Base-by-base conservation (phyloP, 2,329 filamentous ascomycete genomes). In the Geoglossum cookeanum region DNA sequence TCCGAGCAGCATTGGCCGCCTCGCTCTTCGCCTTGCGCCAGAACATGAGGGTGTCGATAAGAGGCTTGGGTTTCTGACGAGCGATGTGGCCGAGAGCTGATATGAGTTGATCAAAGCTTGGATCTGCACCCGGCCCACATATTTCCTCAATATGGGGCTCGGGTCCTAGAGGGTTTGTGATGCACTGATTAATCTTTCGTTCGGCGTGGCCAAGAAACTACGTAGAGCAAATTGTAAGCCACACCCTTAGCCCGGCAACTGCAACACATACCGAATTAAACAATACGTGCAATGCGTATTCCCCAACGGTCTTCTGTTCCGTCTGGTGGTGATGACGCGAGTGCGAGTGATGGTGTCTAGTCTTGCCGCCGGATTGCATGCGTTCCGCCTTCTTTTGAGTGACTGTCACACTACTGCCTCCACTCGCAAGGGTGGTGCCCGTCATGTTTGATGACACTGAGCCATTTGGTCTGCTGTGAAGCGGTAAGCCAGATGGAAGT, bases 1-100 rank as follows among this genome's bases (percentile, higher is more conserved):
- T 84, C 17, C 57, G 52, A 27, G 57, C 57, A 37, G 35, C 42
- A 33, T 57, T 58, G 32, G 90, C 89, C 27, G 85, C 82, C 69
- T 97, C 91, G 62, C 89, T 94, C 72, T 97, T 97, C 62, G 81
- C 87, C 70, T 96, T 97, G 58, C 92, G 83, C 92, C 92, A 98
- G 35, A 94, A 78, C 87, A 98, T 98, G 68, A 98, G 89, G 22
- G 87, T 90, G 69, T 98, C 92, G 65, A 98, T 96, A 55, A 98
- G 72, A 4, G 89, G 87, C 67, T 94, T 97, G 4, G 94, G 94
- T 66, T 94, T 94, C 62, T 90, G 85, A 59, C 88, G 86, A 56
- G 91, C 88, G 65, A 98, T 95, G 67, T 97, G 91, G 3, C 92
- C 92, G 44, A 98, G 76, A 15, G 94, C 92, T 32, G 84, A 82